These are phyloP conservation scores for Daldinia caldariorum DNA, from an alignment of 495 filamentous ascomycete species.

Conservation along the genomic window DNA sequence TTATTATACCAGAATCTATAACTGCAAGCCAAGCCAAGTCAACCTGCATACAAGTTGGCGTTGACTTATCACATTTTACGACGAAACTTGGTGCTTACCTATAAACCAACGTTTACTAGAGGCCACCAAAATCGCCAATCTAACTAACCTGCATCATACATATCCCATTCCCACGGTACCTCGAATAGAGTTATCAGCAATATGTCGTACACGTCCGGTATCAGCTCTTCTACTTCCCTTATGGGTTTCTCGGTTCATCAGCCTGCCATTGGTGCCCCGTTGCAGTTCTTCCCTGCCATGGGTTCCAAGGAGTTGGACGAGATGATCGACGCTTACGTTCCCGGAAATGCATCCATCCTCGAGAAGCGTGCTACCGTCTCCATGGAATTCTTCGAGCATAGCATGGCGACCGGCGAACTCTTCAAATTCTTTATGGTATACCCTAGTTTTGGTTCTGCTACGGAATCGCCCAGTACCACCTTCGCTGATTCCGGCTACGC, in stretches of 20 bases:
- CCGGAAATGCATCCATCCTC: constrained; percentile 58
- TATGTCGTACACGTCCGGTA: constrained; percentile 53
- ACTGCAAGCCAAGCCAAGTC: constrained; percentile 6
- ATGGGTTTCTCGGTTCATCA: constrained; percentile 62
- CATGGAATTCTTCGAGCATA: constrained; percentile 63
- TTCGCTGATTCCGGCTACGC: constrained; percentile 56
- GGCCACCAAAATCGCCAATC: constrained; percentile 6
- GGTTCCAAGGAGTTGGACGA: constrained; percentile 63
- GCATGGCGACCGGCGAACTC: constrained; percentile 54
- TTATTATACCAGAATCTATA: constrained; percentile 6
- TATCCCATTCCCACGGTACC: constrained; percentile 1
- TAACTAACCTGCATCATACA: constrained; percentile 28
- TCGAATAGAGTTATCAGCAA: constrained; percentile 12
- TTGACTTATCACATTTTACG: constrained; percentile 3
- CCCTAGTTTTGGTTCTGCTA: constrained; percentile 49
- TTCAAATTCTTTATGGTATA: constrained; percentile 64
- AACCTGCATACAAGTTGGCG: constrained; percentile 31
- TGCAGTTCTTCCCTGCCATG: constrained; percentile 64
- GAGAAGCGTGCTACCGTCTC: constrained; percentile 64
- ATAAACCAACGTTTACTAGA: constrained; percentile 19
- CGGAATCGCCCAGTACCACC: constrained; percentile 53
- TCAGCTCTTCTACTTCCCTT: constrained; percentile 51
- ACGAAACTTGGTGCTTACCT: constrained; percentile 31
- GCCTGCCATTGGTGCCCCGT: constrained; percentile 57
- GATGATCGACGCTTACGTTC: constrained; percentile 61